Percentiles rank a stretch among this genome's conserved stretches.
phyloP scores from a whole-genome alignment of 2,329 filamentous ascomycete genomes.

The Fusarium sp. region DNA sequence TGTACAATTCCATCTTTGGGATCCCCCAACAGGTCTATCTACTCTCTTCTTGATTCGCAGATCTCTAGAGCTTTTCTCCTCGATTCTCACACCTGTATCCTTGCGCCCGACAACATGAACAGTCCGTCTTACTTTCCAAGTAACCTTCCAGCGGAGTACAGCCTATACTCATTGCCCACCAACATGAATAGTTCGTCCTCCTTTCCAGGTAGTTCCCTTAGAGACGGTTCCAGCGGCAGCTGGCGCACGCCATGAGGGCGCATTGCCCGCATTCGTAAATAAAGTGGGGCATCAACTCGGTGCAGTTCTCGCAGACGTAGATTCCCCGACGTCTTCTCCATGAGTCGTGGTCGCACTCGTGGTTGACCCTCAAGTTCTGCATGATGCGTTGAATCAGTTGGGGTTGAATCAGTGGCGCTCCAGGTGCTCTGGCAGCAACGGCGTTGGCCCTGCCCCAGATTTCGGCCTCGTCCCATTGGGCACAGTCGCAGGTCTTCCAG shows the following conservation, averaged over 20 bases:
- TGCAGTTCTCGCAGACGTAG: conserved; percentile 62
- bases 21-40: too few relatives aligned
- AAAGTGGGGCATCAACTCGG: conserved; percentile 55
- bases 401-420: not conserved
- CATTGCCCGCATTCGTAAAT: conserved; percentile 66
- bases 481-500: conserved; percentile 61
- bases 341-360: conserved; percentile 57
- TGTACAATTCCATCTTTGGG: too few relatives aligned
- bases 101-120: too few relatives aligned
- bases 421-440: conserved; percentile 49
- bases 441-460: conserved; percentile 52
- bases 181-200: too few relatives aligned
- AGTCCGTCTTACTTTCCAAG: too few relatives aligned
- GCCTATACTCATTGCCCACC: too few relatives aligned
- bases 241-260: conserved; percentile 58
- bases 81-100: too few relatives aligned
- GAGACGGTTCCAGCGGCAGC: too few relatives aligned
- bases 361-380: conserved; percentile 46
- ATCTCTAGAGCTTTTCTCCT: too few relatives aligned
- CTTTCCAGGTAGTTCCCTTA: too few relatives aligned
- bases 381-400: not conserved
- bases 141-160: too few relatives aligned
- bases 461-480: conserved; percentile 55
- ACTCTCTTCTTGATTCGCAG: too few relatives aligned
- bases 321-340: conserved; percentile 56